Evolutionary conservation across 2,329 filamentous ascomycete genomes (phyloP), one percentile per base, ranked within the genome.

Genomic region (Trichoderma brevicompactum): DNA sequence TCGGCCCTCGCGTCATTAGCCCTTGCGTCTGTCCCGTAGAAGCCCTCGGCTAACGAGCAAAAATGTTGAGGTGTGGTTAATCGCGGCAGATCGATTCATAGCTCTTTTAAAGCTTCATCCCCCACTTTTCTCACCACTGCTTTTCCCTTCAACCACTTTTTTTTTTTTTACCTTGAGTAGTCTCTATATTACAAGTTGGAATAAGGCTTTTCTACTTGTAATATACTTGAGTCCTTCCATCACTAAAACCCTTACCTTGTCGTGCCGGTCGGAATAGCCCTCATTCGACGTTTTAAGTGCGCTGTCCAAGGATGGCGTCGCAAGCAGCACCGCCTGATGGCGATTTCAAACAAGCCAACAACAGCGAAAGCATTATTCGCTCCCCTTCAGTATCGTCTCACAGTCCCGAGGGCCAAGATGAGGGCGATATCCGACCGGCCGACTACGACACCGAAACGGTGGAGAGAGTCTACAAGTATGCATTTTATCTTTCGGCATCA

Each of bases 401-500:
- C 12, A 48, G 17, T 28, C 48, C 54, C 12, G 48, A 53, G 13
- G 38, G 23, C 61, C 71, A 74, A 68, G 72, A 74, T 69, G 73
- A 74, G 71, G 73, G 72, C 68, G 68, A 71, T 72, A 68, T 68
- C 66, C 73, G 71, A 66, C 72, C 72, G 73, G 73, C 71, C 69
- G 72, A 83, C 67, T 86, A 84, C 66, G 79, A 82, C 65, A 72
- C 81, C 38, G 82, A 82, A 71, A 80, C 80, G 46, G 79, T 87
- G 49, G 85, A 87, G 72, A 75, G 77, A 46, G 82, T 87, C 48
- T 87, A 87, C 76, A 77, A 75, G 78, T 80, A 65, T 34, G 64
- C 13, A 34, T 6, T 28, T 6, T 41, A 12, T 15, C 3, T 28
- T 15, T 2, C 3, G 19, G 32, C 23, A 43, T n/a, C 9, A 8